Base-by-base conservation (phyloP, 1,284 basidiomycete species). In the Cryptococcus sp. region DNA sequence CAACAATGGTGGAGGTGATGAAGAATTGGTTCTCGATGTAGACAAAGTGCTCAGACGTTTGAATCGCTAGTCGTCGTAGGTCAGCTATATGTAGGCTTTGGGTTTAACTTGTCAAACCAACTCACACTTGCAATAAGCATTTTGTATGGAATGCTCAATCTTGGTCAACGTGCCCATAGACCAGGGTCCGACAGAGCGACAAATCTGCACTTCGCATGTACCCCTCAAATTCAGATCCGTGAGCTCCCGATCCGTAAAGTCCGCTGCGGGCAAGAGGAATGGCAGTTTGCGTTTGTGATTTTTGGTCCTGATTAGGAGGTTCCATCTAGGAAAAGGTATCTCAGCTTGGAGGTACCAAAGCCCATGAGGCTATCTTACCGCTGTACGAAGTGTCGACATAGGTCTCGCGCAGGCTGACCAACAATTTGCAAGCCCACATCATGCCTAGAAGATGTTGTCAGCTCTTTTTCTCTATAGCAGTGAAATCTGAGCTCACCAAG, bases 171-270 rank as follows among this genome's bases (percentile, higher is more conserved):
- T 98, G 3, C 94, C 95, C 78, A 99, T 82, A 2, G 93, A 96
- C 95, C 95, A 99, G 0, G 92, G 91, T 0, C 94, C 94, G 20
- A 90, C 89, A 11, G 92, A 95, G 17, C 95, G 87, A 78, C 93
- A 96, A 65, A 99, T 93, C 75, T 99, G 95, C 68, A 97, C 83
- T 76, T 99, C 96, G 73, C 94, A 97, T 0, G 95, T 98, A 15
- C 96, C 95, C 3, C 90, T 93, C 45, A 99, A 82, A 26, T 91
- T 89, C 78, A 91, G 83, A 48, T 87, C 83, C 25, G 85, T 80
- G 17, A 99, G 82, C 70, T 99, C 92, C 11, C 85, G 83, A 4
- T 88, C 84, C 64, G 84, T 91, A 75, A 94, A 98, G 74, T 99
- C 96, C 0, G 95, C 86, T 11, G 95, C 91, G 17, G 96, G 95